phyloP scores from a whole-genome alignment of 306 rosid species.

The Lagenaria siceraria region DNA sequence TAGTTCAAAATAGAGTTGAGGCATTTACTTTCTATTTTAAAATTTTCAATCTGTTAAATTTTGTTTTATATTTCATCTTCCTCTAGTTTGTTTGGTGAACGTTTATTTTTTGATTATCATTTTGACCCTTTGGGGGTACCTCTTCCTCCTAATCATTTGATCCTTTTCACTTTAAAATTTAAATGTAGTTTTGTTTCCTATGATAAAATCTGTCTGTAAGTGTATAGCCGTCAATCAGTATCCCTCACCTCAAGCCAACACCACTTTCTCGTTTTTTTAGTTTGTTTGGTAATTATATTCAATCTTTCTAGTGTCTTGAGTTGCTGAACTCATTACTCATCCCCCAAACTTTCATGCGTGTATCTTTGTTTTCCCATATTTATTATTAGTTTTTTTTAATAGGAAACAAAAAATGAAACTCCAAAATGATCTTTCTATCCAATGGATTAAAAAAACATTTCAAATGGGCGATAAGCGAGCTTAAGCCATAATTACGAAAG shows the following conservation, averaged over 20 bases:
- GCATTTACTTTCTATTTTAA: neutral
- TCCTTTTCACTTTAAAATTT: neutral
- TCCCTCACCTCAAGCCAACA: neutral
- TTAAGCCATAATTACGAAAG: too few species aligned
- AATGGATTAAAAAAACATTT: too few species aligned
- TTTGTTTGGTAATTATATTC: neutral
- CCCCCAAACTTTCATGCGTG: neutral
- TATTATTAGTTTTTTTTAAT: too few species aligned
- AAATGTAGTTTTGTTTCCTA: neutral
- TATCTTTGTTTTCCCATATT: too few species aligned
- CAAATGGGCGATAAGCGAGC: too few species aligned
- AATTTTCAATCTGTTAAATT: neutral
- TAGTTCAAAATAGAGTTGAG: neutral
- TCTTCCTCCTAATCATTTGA: neutral
- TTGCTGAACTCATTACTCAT: neutral
- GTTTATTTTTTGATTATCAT: neutral
- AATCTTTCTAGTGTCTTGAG: neutral
- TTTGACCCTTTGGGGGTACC: neutral
- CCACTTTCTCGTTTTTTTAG: neutral
- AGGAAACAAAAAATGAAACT: too few species aligned
- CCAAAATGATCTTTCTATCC: too few species aligned
- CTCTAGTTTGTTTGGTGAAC: neutral
- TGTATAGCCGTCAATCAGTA: neutral
- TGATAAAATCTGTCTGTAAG: neutral
- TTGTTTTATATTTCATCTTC: neutral